phyloP scores from a whole-genome alignment of 164 flowering plant species.

The Piper longum region DNA sequence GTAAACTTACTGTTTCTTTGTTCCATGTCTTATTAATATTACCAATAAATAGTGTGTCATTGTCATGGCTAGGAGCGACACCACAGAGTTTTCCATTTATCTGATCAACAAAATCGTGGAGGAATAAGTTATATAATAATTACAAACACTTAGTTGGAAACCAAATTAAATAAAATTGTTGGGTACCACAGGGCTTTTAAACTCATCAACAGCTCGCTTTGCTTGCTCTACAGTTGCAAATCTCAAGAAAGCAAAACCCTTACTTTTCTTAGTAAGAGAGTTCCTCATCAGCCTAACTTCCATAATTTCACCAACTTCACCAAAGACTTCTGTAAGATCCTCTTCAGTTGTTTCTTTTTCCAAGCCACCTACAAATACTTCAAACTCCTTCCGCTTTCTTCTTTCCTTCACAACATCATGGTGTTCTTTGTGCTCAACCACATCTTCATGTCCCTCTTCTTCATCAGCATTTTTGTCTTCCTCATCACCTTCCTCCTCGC shows the following conservation, averaged over 20 bases:
- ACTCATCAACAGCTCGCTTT: constrained; percentile 62
- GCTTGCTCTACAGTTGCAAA: constrained; percentile 94
- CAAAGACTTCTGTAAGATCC: constrained; percentile 70
- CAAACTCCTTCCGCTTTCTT: constrained; percentile 94
- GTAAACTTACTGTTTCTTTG: constrained; percentile 74
- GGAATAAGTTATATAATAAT: constrained; percentile 4
- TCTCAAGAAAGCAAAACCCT: constrained; percentile 94
- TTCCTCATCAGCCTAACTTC: constrained; percentile 94
- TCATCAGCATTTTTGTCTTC: not conserved
- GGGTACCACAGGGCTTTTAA: constrained; percentile 74
- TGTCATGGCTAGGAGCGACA: constrained; percentile 91
- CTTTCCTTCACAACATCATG: constrained; percentile 82
- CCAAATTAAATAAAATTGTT: not conserved
- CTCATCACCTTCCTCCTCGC: constrained; percentile 52
- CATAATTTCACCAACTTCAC: constrained; percentile 64
- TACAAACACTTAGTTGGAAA: not conserved
- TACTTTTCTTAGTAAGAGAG: constrained; percentile 83
- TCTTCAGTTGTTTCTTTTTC: constrained; percentile 87
- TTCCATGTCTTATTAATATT: constrained; percentile 97
- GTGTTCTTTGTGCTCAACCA: constrained; percentile 59
- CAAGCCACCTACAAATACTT: constrained; percentile 90
- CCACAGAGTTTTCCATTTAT: constrained; percentile 92
- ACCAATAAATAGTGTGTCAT: constrained; percentile 87
- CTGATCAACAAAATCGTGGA: constrained; percentile 27
- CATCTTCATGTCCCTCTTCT: constrained; percentile 23